Base-by-base conservation (phyloP, 495 filamentous ascomycete genomes). In the Glutinoglossum americanum region DNA sequence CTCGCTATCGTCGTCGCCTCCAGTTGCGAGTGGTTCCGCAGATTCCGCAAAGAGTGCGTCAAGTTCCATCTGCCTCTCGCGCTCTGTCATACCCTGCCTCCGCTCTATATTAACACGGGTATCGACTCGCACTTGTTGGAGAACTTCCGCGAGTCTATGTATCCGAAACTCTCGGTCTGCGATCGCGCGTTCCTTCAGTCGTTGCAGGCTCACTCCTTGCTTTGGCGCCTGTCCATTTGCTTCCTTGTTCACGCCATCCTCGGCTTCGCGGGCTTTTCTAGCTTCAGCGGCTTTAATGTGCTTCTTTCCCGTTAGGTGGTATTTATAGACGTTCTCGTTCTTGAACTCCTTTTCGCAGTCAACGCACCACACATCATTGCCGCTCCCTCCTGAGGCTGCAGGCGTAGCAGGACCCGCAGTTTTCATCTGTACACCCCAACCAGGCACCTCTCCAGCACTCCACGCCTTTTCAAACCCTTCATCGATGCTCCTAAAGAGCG, bases 301-400 rank as follows among this genome's bases (percentile, higher is more conserved):
- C 67, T 95, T 96, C 72, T 93, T 89, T 23, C 88, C 87, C 0
- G 70, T 83, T 62, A 97, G 74, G 67, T 98, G 92, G 39, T 77
- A 80, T 63, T 85, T 87, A 72, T 93, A 94, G 51, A 95, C 87
- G 65, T 94, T 95, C 54, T 92, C 83, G 60, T 95, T 97, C 67
- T 84, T 87, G 71, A 96, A 98, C 47, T 88, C 85, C 68, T 88
- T 96, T 63, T 87, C 83, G 70, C 92, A 98, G 59, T 88, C 87
- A 1, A 80, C 71, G 62, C 92, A 98, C 82, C 83, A 97, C 28
- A 84, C 75, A 0, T 82, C 86, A 32, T 88, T 85, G 0, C 78
- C 76, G 3, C 76, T 73, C n/a, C 75, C 80, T 63, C n/a, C 57
- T 19, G 77, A 73, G 0, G 73, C 71, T 60, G 74, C 73, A 30